Evolutionary conservation across 495 filamentous ascomycete genomes (phyloP).

Genomic region (Penicillium macrosclerotiorum): DNA sequence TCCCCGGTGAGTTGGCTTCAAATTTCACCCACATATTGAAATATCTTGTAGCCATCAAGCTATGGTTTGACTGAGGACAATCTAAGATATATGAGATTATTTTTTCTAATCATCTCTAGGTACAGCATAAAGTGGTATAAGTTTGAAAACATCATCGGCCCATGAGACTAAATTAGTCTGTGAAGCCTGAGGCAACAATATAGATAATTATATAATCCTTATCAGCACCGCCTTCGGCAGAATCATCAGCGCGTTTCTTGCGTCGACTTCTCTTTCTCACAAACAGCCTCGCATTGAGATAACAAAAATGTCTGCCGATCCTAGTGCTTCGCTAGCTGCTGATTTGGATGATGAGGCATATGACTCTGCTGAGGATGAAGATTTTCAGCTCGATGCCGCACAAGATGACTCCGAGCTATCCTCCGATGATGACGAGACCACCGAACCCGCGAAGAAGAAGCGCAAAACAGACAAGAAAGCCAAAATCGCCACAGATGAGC

Average conservation of each 20-base stretch:
- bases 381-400: conserved; percentile 65
- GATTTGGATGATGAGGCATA: conserved; percentile 58
- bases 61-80: too few species aligned
- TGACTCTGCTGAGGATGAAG: conserved; percentile 70
- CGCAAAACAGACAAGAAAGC: conserved; percentile 34
- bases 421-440: conserved; percentile 32
- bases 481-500: conserved; percentile 28
- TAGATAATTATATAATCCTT: conserved; percentile 20
- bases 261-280: conserved; percentile 2
- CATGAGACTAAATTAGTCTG: too few species aligned
- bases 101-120: too few species aligned
- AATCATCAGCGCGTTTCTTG: conserved; percentile 10
- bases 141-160: too few species aligned
- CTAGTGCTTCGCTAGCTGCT: conserved; percentile 4
- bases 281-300: background rate
- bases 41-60: too few species aligned
- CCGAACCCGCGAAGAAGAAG: conserved; percentile 39
- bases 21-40: too few species aligned
- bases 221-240: conserved; percentile 24
- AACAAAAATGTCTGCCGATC: conserved; percentile 35
- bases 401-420: conserved; percentile 45
- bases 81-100: too few species aligned
- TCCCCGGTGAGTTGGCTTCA: too few species aligned
- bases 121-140: too few species aligned
- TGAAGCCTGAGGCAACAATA: too few species aligned